Percentiles rank a stretch among this genome's conserved stretches.
phyloP scores from a whole-genome alignment of 305 asterid species.

The Petunia hybrid region DNA sequence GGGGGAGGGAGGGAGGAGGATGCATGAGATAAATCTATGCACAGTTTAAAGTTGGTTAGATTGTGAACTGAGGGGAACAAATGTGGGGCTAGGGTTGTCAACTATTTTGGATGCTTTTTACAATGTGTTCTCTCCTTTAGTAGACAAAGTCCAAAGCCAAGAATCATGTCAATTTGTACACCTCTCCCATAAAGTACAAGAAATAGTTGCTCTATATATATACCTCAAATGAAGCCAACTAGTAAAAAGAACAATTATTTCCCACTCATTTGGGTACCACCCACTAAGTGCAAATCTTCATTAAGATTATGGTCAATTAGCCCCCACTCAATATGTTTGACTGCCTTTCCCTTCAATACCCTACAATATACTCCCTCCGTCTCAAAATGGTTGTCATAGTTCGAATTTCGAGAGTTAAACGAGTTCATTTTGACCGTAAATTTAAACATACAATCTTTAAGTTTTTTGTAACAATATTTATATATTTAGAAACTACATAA shows the following conservation, averaged over 20 bases:
- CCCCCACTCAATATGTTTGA: conserved; percentile 54
- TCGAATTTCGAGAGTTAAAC: no score
- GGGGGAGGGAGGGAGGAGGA: no score
- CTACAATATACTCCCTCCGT: neutral
- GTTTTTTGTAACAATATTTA: no score
- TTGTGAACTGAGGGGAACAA: conserved; percentile 20
- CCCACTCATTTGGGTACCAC: conserved; percentile 68
- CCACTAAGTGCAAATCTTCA: conserved; percentile 50
- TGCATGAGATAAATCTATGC: no score
- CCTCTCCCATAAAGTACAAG: conserved; percentile 1
- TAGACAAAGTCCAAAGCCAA: conserved; percentile 21
- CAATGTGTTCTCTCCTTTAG: conserved; percentile 31
- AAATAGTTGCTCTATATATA: neutral
- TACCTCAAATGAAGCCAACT: conserved; percentile 21
- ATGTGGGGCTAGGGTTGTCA: conserved; percentile 40
- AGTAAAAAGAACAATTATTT: conserved; percentile 54
- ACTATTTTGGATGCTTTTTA: conserved; percentile 39
- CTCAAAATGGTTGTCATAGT: no score
- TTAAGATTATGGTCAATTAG: conserved; percentile 46
- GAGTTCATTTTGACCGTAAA: no score
- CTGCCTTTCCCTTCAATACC: conserved; percentile 43
- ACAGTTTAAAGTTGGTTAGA: neutral
- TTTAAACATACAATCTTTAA: no score
- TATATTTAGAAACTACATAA: no score
- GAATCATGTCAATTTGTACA: conserved; percentile 25